Conservation (phyloP, 768 basidiomycete species). For the Tricholoma sp. region DNA sequence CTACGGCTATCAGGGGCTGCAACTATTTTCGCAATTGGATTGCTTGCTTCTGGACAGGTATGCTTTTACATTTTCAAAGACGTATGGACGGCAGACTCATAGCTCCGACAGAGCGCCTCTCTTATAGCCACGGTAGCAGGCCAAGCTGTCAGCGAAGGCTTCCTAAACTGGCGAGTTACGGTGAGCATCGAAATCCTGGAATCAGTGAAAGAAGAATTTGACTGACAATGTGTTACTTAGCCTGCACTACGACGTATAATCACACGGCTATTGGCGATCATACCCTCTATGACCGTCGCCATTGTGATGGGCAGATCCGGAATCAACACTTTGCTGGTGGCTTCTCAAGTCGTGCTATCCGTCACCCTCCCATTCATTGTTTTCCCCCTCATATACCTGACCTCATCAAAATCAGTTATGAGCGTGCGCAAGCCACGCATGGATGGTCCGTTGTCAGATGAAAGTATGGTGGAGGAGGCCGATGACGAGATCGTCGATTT, state of each 20-base stretch:
- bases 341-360: constrained; percentile 78
- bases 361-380: constrained; percentile 83
- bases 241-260: constrained; percentile 71
- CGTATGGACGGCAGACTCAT: not conserved
- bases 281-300: constrained; percentile 81
- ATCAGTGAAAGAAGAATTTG: not conserved
- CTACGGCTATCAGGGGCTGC: constrained; percentile 53
- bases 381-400: constrained; percentile 76
- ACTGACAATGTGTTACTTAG: constrained; percentile 28
- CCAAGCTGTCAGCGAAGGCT: constrained; percentile 88
- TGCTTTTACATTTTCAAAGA: not conserved
- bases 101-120: constrained; percentile 57
- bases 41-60: constrained; percentile 80
- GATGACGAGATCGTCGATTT: constrained; percentile 49
- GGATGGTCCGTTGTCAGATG: constrained; percentile 31
- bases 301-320: constrained; percentile 64
- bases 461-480: constrained; percentile 16
- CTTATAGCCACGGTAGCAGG: constrained; percentile 88
- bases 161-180: constrained; percentile 81
- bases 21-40: constrained; percentile 81
- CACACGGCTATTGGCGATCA: constrained; percentile 76
- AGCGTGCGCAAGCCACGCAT: constrained; percentile 41
- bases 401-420: constrained; percentile 71
- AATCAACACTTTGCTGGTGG: constrained; percentile 73
- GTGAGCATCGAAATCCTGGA: constrained; percentile 30